Evolutionary conservation across 1,284 basidiomycete species (phyloP).

Genomic region (Somion occarium): DNA sequence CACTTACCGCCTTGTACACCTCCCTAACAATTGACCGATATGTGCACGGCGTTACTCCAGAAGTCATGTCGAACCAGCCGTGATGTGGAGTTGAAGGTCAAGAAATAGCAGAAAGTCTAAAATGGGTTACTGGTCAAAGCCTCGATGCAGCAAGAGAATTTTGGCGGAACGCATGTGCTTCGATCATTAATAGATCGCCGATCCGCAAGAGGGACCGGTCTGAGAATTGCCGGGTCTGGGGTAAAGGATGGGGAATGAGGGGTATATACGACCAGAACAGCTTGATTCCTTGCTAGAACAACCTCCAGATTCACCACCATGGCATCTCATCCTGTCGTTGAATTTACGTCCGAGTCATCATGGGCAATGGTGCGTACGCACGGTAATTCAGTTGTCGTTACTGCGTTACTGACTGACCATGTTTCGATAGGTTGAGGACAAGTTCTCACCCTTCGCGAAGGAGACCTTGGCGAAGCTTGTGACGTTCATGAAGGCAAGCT

Average conservation of each 20-base stretch:
- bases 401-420: neutral
- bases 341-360: conserved; percentile 73
- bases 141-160: too few relatives aligned
- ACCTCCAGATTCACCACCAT: conserved; percentile 29
- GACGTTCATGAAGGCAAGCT: conserved; percentile 75
- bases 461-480: conserved; percentile 82
- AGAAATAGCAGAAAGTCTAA: too few relatives aligned
- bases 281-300: neutral
- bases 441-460: conserved; percentile 86
- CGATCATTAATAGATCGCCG: neutral
- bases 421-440: conserved; percentile 72
- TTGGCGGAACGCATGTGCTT: too few relatives aligned
- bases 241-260: neutral
- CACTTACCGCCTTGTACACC: conserved; percentile 36
- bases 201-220: neutral
- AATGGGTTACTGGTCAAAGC: too few relatives aligned
- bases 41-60: conserved; percentile 13
- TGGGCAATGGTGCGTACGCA: conserved; percentile 67
- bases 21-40: conserved; percentile 44
- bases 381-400: neutral
- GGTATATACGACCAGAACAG: neutral
- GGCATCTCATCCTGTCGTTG: conserved; percentile 61
- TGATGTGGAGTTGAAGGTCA: too few relatives aligned
- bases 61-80: neutral
- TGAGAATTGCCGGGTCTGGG: neutral